Evolutionary conservation across 2,329 filamentous ascomycete genomes (phyloP).

Genomic region (Claviceps lovelessii): DNA sequence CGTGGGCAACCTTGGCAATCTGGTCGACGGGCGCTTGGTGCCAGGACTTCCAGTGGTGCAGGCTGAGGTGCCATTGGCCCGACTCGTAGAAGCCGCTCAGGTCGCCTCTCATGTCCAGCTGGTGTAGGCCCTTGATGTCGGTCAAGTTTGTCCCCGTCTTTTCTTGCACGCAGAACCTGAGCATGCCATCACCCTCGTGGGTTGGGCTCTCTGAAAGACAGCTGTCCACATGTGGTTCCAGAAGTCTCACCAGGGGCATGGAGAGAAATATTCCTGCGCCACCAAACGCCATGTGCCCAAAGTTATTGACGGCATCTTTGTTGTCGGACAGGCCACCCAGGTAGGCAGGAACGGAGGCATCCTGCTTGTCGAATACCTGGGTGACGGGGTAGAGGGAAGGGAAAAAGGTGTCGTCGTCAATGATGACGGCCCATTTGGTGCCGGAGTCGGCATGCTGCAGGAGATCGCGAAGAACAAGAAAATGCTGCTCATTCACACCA

Average conservation of each 20-base stretch:
- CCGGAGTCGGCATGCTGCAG: conserved; percentile 26
- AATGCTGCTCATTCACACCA: conserved; percentile 40
- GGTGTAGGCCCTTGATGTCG: conserved; percentile 38
- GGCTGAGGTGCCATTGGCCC: conserved; percentile 36
- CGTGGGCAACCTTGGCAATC: conserved; percentile 7
- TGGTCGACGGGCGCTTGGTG: conserved; percentile 28
- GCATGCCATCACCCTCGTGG: conserved; percentile 37
- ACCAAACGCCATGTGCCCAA: conserved; percentile 46
- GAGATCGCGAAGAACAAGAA: conserved; percentile 38
- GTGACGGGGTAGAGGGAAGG: conserved; percentile 37
- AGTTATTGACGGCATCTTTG: conserved; percentile 33
- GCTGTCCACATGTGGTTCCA: conserved; percentile 31
- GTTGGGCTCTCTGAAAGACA: conserved; percentile 32
- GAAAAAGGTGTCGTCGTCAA: conserved; percentile 53
- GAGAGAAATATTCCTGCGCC: conserved; percentile 47
- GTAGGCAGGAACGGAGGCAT: conserved; percentile 36
- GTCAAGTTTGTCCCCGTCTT: conserved; percentile 41
- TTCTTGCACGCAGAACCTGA: conserved; percentile 41
- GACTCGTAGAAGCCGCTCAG: conserved; percentile 46
- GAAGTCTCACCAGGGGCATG: conserved; percentile 32
- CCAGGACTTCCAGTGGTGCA: conserved; percentile 53
- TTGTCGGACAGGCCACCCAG: conserved; percentile 45
- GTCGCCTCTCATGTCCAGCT: conserved; percentile 42
- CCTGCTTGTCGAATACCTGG: conserved; percentile 30
- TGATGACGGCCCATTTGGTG: conserved; percentile 40